Conservation (phyloP, 129 eudicot genomes). For the Tanacetum coccineum region DNA sequence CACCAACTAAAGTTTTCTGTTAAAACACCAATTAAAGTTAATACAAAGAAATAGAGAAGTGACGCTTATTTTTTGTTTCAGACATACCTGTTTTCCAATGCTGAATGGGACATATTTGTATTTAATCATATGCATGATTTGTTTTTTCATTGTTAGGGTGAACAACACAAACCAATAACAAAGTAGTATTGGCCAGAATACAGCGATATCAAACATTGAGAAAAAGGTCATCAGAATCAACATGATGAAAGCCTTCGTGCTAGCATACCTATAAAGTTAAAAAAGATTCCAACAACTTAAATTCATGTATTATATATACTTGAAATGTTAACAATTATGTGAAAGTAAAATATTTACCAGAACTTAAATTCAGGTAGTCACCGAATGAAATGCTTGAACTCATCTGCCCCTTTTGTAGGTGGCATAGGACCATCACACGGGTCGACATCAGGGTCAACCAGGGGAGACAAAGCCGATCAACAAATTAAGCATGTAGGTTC, state of each 20-base stretch:
- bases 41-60: not conserved
- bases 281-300: not conserved
- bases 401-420: conserved; percentile 78
- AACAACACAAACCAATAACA: conserved; percentile 74
- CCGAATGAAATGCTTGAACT: conserved; percentile 82
- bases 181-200: conserved; percentile 83
- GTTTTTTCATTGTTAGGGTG: conserved; percentile 83
- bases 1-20: too few relatives aligned
- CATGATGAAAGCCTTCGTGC: conserved; percentile 75
- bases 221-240: conserved; percentile 74
- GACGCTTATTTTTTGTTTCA: not conserved
- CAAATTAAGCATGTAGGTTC: conserved; percentile 77
- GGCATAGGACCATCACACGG: conserved; percentile 50
- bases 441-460: conserved; percentile 86
- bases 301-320: not conserved
- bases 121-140: conserved; percentile 89
- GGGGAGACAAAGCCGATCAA: conserved; percentile 85
- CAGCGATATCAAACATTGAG: conserved; percentile 77
- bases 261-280: conserved; percentile 56
- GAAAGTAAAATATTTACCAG: conserved; percentile 48
- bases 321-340: not conserved
- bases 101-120: conserved; percentile 74
- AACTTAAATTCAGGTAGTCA: conserved; percentile 87
- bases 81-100: conserved; percentile 70
- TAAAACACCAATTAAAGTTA: not conserved